Conservation (phyloP, 1,284 basidiomycete genomes). For the Ceratobasidium sp. region DNA sequence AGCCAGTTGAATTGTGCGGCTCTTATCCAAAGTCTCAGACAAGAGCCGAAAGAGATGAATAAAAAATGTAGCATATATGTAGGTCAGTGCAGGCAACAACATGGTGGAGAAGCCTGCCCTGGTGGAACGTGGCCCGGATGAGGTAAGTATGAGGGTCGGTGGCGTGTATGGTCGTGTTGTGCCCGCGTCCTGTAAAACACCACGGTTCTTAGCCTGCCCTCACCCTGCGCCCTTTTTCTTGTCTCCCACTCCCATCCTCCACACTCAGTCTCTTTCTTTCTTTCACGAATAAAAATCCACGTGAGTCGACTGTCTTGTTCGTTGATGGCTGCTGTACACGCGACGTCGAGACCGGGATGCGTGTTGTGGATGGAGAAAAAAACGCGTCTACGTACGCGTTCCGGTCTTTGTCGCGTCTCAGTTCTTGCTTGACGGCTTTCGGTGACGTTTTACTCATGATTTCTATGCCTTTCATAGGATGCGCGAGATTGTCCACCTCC, state of each 20-base stretch:
- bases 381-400: conserved; percentile 1
- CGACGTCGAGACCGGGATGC: not conserved
- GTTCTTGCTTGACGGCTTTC: not conserved
- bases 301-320: conserved; percentile 12
- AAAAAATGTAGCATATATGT: not conserved
- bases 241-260: conserved; percentile 31
- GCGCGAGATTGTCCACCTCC: conserved; percentile 97
- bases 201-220: conserved; percentile 28
- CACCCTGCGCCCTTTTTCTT: conserved; percentile 37
- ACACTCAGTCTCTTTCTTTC: conserved; percentile 28
- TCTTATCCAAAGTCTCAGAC: too few relatives aligned
- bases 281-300: conserved; percentile 35
- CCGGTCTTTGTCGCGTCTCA: not conserved
- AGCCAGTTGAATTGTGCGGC: too few relatives aligned
- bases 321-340: not conserved
- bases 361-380: conserved; percentile 6
- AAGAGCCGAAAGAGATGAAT: not conserved
- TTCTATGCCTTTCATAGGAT: conserved; percentile 60
- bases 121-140: conserved; percentile 34
- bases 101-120: conserved; percentile 19
- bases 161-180: conserved; percentile 35
- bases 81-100: not conserved
- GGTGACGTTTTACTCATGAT: not conserved
- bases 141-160: conserved; percentile 23
- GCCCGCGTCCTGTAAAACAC: conserved; percentile 29